Conservation (phyloP, 345 rosid species). For the Orychophragmus violaceus region DNA sequence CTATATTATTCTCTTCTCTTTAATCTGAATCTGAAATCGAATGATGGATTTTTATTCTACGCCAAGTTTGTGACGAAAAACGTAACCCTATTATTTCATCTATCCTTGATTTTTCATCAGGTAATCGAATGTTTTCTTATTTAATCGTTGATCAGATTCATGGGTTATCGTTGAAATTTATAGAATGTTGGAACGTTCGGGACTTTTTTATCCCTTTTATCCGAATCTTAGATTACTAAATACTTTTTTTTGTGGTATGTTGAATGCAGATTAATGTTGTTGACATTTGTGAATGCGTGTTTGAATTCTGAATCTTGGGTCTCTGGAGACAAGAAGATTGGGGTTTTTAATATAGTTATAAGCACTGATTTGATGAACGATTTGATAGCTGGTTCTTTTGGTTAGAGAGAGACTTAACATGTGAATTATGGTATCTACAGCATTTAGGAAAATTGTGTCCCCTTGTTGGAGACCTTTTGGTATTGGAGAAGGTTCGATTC, state of each 20-base stretch:
- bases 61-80: constrained; percentile 14
- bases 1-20: not conserved
- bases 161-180: constrained; percentile 1
- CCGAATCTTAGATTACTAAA: not conserved
- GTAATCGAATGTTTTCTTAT: constrained; percentile 1
- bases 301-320: constrained; percentile 52
- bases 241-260: not conserved
- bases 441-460: constrained; percentile 64
- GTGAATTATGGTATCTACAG: constrained; percentile 76
- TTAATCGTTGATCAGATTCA: not conserved
- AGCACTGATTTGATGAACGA: constrained; percentile 40
- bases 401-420: constrained; percentile 40
- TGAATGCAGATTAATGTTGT: constrained; percentile 67
- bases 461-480: constrained; percentile 89
- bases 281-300: constrained; percentile 47
- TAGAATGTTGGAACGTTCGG: not conserved
- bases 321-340: constrained; percentile 35
- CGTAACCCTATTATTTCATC: constrained; percentile 16
- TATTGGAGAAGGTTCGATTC: constrained; percentile 55
- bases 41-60: constrained; percentile 29
- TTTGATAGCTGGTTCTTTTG: constrained; percentile 66
- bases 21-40: constrained; percentile 9
- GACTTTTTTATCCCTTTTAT: not conserved
- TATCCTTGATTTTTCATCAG: constrained; percentile 13
- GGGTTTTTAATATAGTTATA: constrained; percentile 30